phyloP scores from a whole-genome alignment of 768 basidiomycete species.

The Goffeauzyma gilvescens region DNA sequence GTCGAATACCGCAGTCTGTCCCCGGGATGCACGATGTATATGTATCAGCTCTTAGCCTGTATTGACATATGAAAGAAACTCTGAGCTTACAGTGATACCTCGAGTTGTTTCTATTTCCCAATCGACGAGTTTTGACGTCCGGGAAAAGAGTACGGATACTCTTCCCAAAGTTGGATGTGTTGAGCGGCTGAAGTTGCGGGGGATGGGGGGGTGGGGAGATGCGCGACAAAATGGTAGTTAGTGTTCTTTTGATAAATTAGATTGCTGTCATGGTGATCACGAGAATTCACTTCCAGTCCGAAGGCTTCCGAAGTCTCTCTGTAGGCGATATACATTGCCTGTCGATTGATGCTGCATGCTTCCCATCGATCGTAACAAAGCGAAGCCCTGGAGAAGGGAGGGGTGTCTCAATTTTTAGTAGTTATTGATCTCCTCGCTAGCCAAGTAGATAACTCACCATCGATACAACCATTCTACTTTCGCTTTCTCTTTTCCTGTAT shows the following conservation, averaged over 20 bases:
- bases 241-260: too few relatives aligned
- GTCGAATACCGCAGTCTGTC: background rate
- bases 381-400: too few relatives aligned
- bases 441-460: background rate
- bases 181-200: background rate
- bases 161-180: background rate
- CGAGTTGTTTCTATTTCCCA: background rate
- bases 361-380: background rate
- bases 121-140: background rate
- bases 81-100: background rate
- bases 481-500: background rate
- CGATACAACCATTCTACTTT: background rate
- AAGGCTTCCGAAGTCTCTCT: background rate
- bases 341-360: background rate
- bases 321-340: background rate
- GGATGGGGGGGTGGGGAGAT: too few relatives aligned
- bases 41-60: too few relatives aligned
- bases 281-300: background rate
- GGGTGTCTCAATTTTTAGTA: too few relatives aligned
- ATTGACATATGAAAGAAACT: too few relatives aligned
- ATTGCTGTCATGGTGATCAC: too few relatives aligned
- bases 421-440: too few relatives aligned
- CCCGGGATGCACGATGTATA: too few relatives aligned
- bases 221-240: too few relatives aligned
- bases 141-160: background rate